These are phyloP conservation scores for Ophiocordyceps camponoti-saundersi DNA, from an alignment of 2,329 filamentous ascomycete species.

Conservation along the genomic window DNA sequence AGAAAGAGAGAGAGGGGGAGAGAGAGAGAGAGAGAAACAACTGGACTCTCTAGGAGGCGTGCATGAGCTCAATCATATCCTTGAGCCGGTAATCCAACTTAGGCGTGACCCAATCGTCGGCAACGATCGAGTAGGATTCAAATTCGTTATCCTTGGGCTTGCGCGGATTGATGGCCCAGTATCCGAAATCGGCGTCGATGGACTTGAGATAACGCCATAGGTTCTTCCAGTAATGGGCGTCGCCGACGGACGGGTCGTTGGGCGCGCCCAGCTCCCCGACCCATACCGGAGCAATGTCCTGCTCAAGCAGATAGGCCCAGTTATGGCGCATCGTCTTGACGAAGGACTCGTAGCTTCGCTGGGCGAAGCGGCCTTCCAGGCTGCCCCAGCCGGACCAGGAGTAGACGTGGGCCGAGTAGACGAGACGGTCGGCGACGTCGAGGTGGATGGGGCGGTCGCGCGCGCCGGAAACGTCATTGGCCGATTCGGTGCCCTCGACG, in stretches of 20 bases:
- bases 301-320: constrained; percentile 45
- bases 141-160: constrained; percentile 39
- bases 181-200: constrained; percentile 48
- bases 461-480: constrained; percentile 45
- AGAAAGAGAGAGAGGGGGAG: background rate
- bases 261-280: constrained; percentile 50
- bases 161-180: constrained; percentile 53
- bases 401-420: constrained; percentile 55
- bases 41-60: background rate
- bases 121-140: constrained; percentile 44
- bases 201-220: constrained; percentile 39
- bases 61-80: constrained; percentile 39
- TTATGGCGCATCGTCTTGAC: constrained; percentile 43
- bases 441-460: constrained; percentile 37
- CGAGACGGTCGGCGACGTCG: constrained; percentile 34
- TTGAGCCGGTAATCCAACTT: constrained; percentile 45
- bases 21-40: background rate
- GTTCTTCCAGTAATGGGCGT: constrained; percentile 49
- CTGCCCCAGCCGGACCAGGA: constrained; percentile 55
- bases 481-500: constrained; percentile 50
- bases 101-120: constrained; percentile 47
- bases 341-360: constrained; percentile 45
- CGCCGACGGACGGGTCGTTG: constrained; percentile 31
- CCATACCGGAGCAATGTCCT: constrained; percentile 39
- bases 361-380: constrained; percentile 39